Evolutionary conservation across 148 eudicot species (phyloP).

Genomic region (Fagopyrum homotropicum): DNA sequence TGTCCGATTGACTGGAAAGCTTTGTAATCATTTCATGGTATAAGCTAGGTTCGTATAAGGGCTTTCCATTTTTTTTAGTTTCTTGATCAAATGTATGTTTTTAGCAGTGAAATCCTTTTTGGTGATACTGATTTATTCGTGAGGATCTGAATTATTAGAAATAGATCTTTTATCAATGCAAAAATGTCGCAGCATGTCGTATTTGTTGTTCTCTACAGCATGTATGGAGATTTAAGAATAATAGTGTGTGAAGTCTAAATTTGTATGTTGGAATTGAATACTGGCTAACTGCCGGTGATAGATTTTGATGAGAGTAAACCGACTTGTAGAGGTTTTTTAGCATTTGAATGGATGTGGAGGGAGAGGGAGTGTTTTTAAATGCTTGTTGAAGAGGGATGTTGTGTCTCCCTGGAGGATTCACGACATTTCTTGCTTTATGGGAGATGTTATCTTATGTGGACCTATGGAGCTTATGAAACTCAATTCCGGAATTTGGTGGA

Average conservation of each 20-base stretch:
- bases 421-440: neutral
- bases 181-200: neutral
- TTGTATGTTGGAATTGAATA: neutral
- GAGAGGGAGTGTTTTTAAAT: neutral
- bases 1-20: neutral
- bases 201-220: neutral
- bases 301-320: neutral
- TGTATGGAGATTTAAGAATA: neutral
- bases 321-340: neutral
- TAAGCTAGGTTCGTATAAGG: neutral
- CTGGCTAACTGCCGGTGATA: neutral
- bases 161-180: neutral
- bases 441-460: neutral
- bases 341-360: slow-evolving; percentile 1
- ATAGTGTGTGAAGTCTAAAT: neutral
- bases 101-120: neutral
- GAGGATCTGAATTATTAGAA: neutral
- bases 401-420: neutral
- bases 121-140: neutral
- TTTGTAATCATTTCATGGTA: neutral
- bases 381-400: neutral
- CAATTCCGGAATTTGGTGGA: neutral
- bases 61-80: neutral
- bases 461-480: neutral
- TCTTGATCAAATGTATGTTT: neutral